Conservation (phyloP, 148 eudicot genomes). For the Chenopodium formosanum region DNA sequence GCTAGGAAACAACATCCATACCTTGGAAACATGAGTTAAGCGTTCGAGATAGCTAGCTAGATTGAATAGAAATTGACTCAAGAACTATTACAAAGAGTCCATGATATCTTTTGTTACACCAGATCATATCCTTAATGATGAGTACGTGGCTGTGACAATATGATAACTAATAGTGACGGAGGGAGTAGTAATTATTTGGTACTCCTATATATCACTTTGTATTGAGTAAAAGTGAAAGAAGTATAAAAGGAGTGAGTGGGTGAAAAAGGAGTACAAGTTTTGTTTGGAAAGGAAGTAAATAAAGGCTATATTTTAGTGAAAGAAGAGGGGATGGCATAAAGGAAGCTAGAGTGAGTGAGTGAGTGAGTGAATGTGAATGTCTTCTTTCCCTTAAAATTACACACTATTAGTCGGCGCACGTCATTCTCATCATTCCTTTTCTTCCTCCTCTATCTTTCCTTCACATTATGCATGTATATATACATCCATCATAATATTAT, state of each 20-base stretch:
- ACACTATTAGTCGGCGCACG: slow-evolving; percentile 28
- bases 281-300: slow-evolving; percentile 1
- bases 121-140: too few species aligned
- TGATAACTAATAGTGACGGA: too few species aligned
- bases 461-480: too few species aligned
- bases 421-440: slow-evolving; percentile 23
- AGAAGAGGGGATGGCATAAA: slow-evolving; percentile 29
- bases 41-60: too few species aligned
- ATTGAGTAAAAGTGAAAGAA: background rate
- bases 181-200: too few species aligned
- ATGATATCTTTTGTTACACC: too few species aligned
- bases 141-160: too few species aligned
- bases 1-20: too few species aligned
- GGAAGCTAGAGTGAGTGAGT: background rate
- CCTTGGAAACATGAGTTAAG: too few species aligned
- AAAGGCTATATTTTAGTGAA: slow-evolving; percentile 30
- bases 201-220: too few species aligned
- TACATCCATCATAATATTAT: background rate
- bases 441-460: background rate
- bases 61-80: too few species aligned
- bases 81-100: too few species aligned
- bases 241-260: background rate
- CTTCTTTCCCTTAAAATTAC: background rate
- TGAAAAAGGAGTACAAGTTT: background rate
- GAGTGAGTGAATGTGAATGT: background rate